These are phyloP conservation scores for Ascosphaera pollenicola DNA, from an alignment of 2,329 filamentous ascomycete genomes.

Conservation along the genomic window DNA sequence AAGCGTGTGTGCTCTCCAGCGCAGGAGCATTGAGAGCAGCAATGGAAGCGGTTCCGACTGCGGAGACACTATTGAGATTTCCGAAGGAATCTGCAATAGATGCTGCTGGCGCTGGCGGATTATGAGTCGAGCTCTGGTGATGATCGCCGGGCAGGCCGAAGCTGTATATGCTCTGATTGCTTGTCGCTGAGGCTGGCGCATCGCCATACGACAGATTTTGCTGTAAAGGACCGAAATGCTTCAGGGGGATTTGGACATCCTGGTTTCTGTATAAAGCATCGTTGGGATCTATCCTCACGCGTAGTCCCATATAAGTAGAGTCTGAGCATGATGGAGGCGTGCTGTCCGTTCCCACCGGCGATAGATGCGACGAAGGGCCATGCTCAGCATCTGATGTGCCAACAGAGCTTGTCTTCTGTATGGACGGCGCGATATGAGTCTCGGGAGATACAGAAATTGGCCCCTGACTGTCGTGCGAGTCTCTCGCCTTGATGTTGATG, in stretches of 20 bases:
- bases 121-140: not conserved
- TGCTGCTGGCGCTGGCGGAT: not conserved
- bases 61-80: not conserved
- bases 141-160: not conserved
- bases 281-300: not conserved
- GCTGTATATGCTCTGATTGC: not conserved
- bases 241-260: too few species aligned
- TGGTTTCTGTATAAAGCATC: not conserved
- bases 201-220: not conserved
- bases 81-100: not conserved
- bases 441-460: not conserved
- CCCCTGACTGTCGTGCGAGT: not conserved
- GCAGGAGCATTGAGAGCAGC: not conserved
- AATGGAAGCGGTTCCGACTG: not conserved
- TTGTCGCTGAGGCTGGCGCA: not conserved
- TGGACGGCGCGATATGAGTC: not conserved
- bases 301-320: not conserved
- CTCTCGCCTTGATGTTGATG: slow-evolving; percentile 7
- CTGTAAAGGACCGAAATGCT: not conserved
- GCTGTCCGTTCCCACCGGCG: not conserved
- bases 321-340: not conserved
- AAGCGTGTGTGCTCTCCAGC: not conserved
- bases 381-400: not conserved
- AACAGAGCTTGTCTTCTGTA: not conserved
- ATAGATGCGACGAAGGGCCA: not conserved